phyloP scores from a whole-genome alignment of 1,284 basidiomycete species.

The Sporisorium reilianum region DNA sequence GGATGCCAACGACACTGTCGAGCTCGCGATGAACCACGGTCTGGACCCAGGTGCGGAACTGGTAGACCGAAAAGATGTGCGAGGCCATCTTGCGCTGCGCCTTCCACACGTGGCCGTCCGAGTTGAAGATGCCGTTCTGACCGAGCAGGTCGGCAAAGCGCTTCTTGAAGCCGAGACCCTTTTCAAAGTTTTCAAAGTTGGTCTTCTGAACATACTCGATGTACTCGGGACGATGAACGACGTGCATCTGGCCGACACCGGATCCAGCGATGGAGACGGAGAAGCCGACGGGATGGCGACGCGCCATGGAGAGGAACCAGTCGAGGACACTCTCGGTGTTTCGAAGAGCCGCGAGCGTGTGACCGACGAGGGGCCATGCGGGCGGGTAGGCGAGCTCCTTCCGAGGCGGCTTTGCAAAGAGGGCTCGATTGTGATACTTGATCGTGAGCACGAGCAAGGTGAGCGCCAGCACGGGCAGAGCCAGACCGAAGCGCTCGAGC shows the following conservation, averaged over 20 bases:
- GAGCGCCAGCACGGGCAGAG: constrained; percentile 26
- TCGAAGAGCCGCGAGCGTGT: constrained; percentile 29
- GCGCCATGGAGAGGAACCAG: constrained; percentile 17
- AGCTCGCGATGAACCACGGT: constrained; percentile 58
- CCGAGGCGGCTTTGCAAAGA: constrained; percentile 32
- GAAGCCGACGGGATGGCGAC: constrained; percentile 30
- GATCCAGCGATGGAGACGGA: constrained; percentile 24
- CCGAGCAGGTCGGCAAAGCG: constrained; percentile 54
- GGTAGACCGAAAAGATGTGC: constrained; percentile 62
- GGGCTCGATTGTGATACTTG: constrained; percentile 46
- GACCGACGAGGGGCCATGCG: constrained; percentile 42
- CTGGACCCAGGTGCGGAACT: constrained; percentile 59
- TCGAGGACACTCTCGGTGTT: constrained; percentile 25
- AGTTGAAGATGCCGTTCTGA: constrained; percentile 58
- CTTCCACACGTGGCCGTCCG: constrained; percentile 66
- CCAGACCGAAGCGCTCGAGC: constrained; percentile 21
- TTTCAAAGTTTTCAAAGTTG: constrained; percentile 65
- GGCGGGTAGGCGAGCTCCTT: constrained; percentile 36
- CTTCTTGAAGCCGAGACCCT: constrained; percentile 47
- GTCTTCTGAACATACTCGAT: constrained; percentile 67
- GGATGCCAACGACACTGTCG: constrained; percentile 41
- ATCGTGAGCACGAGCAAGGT: constrained; percentile 25
- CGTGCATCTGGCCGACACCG: constrained; percentile 39
- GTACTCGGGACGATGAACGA: constrained; percentile 54
- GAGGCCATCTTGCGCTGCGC: constrained; percentile 62